Evolutionary conservation across 2,329 filamentous ascomycete genomes (phyloP), one percentile per base, ranked within the genome.

Genomic region (Rhynchosporium graminicola): DNA sequence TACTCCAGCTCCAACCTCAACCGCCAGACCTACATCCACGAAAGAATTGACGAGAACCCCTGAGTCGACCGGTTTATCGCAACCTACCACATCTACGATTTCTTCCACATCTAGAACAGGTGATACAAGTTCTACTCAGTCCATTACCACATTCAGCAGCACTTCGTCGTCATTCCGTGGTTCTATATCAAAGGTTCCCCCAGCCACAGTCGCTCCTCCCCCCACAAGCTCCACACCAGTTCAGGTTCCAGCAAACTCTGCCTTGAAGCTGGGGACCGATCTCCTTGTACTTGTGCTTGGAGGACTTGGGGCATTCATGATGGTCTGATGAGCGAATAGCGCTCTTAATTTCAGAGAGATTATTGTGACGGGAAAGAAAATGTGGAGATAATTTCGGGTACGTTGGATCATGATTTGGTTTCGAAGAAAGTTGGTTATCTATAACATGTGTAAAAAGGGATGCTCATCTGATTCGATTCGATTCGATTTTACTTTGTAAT

Each of bases 271-370:
- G 6, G 57, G 57, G 3, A 42, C 46, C 43, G 57, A 45, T 26
- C 15, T 12, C 36, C 26, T 45, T 13, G 26, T 28, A 12, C 36
- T 59, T 38, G 47, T 46, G 1, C 47, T 51, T 59, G 57, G 57
- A 50, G 57, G 57, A 51, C 36, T 59, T 15, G 38, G 57, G 26
- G 47, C 36, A 20, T 36, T 59, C 38, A 10, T 46, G 51, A 80
- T 61, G 52, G 28, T 28, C 9, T 31, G 51, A 31, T 57, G 12
- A 61, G 38, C 36, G 15, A 15, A 2, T 8, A 6, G 13, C 2
- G 13, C 8, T 7, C 20, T 20, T 20, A 20, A 20, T 20, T 20
- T 20, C 20, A 20, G 20, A 20, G 20, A 40, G 9, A 28, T 4
- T 15, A n/a, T 10, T 15, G 20, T 20, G 10, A 12, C 8, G 36